These are phyloP conservation scores for Phytophthora sp. DNA, from an alignment of 352 stramenopile species.

Conservation along the genomic window DNA sequence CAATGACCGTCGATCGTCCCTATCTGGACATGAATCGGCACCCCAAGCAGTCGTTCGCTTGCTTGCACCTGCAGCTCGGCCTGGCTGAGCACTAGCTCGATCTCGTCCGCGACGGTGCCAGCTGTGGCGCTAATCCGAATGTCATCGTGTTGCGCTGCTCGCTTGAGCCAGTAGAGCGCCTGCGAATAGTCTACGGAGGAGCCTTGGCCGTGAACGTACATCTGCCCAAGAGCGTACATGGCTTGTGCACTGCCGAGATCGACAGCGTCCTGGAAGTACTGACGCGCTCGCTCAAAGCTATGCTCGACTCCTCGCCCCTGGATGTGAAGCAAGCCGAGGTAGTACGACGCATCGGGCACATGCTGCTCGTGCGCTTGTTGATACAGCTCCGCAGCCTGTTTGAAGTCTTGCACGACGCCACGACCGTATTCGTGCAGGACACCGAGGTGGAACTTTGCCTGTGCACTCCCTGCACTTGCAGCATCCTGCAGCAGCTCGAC, in stretches of 20 bases:
- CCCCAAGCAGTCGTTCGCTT: constrained; percentile 49
- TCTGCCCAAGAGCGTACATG: constrained; percentile 60
- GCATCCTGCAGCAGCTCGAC: constrained; percentile 42
- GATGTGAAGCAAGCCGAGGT: constrained; percentile 53
- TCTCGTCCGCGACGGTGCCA: constrained; percentile 32
- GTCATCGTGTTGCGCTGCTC: constrained; percentile 35
- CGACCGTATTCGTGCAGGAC: constrained; percentile 63
- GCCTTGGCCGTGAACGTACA: constrained; percentile 47
- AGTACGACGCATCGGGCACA: constrained; percentile 60
- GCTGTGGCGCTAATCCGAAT: constrained; percentile 34
- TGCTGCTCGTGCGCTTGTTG: constrained; percentile 20
- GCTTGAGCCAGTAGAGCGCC: constrained; percentile 57
- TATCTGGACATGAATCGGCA: constrained; percentile 52
- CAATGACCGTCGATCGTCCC: constrained; percentile 35
- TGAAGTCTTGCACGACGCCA: constrained; percentile 41
- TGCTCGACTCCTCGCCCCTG: constrained; percentile 50
- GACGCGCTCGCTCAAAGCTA: constrained; percentile 36
- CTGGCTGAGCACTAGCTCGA: constrained; percentile 43
- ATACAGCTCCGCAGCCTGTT: constrained; percentile 44
- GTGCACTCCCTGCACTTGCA: constrained; percentile 14
- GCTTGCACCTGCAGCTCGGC: constrained; percentile 49
- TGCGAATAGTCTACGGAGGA: constrained; percentile 49
- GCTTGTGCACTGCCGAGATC: constrained; percentile 43
- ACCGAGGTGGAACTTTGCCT: constrained; percentile 49
- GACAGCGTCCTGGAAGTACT: constrained; percentile 49